Evolutionary conservation across 1,139 yeast genomes (phyloP), one percentile per base, ranked within the genome.

Genomic region (Diutina catenulata): DNA sequence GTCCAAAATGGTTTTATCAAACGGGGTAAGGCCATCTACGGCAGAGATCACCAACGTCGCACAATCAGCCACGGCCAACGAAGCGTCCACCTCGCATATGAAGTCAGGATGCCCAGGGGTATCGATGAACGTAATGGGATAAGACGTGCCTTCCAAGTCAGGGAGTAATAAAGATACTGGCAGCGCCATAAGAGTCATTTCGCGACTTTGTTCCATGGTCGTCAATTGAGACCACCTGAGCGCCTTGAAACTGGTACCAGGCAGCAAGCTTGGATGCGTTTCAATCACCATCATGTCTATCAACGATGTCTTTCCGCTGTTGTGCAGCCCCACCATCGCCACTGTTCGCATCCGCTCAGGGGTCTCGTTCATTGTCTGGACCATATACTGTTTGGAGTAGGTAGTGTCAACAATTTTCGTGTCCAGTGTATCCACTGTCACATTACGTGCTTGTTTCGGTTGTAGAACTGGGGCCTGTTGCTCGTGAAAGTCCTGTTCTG

Each of bases 31-130:
- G 0, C 97, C 97, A 52, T 88, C 95, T 1, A 86, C 78, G 1
- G 71, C 80, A 55, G 93, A 98, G n/a, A 91, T 62, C 1, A 86
- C 81, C 1, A 88, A 55, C 0, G 80, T 60, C 0, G 72, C 74
- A 2, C 80, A 76, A 45, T 91, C 97, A 0, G 71, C 71, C 1
- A 76, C 63, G 23, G 74, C 56, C 16, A 79, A 54, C 0, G 81
- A 71, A 1, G 75, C 68, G 0, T 74, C 65, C 3, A 75, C 61
- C 48, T 91, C 97, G 50, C 84, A 95, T 24, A 68, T 57, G 51
- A 91, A 91, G 49, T 86, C 80, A 1, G 74, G 70, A 56, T 91
- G 97, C 0, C 99, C 99, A 0, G 99, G 99, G 0, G 95, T 68
- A 49, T 93, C 98, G 1, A 86, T 45, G 3, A 87, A 47, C 48